Conservation (phyloP, 805 yeast genomes). For the Spathaspora passalidarum region DNA sequence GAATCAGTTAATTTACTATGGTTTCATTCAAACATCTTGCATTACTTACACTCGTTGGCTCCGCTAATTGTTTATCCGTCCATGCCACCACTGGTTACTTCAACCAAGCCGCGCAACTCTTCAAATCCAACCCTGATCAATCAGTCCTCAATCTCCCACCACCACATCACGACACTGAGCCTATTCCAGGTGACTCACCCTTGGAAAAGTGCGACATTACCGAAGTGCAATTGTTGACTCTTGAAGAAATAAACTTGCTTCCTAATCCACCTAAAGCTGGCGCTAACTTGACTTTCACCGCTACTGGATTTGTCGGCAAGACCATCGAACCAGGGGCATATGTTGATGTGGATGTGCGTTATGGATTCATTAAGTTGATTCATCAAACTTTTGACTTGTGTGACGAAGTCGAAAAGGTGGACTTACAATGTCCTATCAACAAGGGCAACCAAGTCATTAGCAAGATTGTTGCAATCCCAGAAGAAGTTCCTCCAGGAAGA, state of each 20-base stretch:
- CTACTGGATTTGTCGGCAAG: constrained; percentile 58
- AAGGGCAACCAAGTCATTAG: constrained; percentile 64
- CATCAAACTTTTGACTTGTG: constrained; percentile 93
- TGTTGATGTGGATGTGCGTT: constrained; percentile 88
- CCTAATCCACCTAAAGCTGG: constrained; percentile 94
- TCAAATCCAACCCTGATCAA: neutral
- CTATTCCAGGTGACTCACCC: constrained; percentile 91
- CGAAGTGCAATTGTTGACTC: constrained; percentile 59
- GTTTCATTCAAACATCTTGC: constrained; percentile 19
- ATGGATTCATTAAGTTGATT: constrained; percentile 85
- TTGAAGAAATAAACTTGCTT: constrained; percentile 54
- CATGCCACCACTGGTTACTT: neutral
- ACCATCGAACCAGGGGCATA: constrained; percentile 81
- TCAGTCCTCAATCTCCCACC: neutral
- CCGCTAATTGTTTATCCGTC: constrained; percentile 4
- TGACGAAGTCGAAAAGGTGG: constrained; percentile 80
- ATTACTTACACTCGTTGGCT: constrained; percentile 6
- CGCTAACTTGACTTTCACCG: constrained; percentile 73
- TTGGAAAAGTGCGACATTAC: constrained; percentile 69
- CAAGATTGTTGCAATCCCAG: constrained; percentile 80
- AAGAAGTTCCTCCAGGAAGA: constrained; percentile 93
- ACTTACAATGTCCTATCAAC: constrained; percentile 76
- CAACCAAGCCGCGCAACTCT: neutral
- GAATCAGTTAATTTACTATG: constrained; percentile 11
- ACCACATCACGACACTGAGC: constrained; percentile 30